phyloP scores from a whole-genome alignment of 176 grass and related monocot species.

The Dactylis glomerata region DNA sequence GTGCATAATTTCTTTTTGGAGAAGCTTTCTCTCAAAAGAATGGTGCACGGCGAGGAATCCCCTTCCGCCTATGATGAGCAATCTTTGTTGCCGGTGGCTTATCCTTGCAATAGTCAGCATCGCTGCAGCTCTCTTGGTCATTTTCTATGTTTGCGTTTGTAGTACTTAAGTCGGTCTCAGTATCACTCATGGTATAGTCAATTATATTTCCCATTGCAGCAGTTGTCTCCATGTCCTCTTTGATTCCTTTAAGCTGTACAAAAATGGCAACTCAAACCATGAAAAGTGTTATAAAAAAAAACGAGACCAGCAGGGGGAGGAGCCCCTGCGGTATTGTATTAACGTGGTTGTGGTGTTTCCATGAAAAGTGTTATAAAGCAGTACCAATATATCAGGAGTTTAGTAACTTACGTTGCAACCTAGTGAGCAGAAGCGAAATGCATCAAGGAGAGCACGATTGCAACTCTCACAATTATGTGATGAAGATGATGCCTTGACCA shows the following conservation, averaged over 20 bases:
- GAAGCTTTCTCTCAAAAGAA: slow-evolving; percentile 25
- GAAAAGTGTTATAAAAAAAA: neutral
- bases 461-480: slow-evolving; percentile 49
- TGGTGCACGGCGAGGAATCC: slow-evolving; percentile 53
- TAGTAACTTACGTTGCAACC: slow-evolving; percentile 54
- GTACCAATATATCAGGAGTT: neutral
- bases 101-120: neutral
- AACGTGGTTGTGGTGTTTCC: too few relatives aligned
- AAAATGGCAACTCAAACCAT: neutral
- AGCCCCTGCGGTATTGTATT: too few relatives aligned
- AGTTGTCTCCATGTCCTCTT: slow-evolving; percentile 23
- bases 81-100: neutral
- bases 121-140: neutral
- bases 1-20: neutral
- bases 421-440: slow-evolving; percentile 34
- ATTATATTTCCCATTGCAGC: neutral
- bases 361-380: neutral
- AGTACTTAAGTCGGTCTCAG: neutral
- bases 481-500: slow-evolving; percentile 3
- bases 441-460: slow-evolving; percentile 31
- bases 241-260: slow-evolving; percentile 43
- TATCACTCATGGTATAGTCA: neutral
- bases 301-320: too few relatives aligned
- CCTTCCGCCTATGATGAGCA: slow-evolving; percentile 42
- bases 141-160: neutral